Conservation (phyloP, 2,329 filamentous ascomycete species). For the Paraconiothyrium brasiliense region DNA sequence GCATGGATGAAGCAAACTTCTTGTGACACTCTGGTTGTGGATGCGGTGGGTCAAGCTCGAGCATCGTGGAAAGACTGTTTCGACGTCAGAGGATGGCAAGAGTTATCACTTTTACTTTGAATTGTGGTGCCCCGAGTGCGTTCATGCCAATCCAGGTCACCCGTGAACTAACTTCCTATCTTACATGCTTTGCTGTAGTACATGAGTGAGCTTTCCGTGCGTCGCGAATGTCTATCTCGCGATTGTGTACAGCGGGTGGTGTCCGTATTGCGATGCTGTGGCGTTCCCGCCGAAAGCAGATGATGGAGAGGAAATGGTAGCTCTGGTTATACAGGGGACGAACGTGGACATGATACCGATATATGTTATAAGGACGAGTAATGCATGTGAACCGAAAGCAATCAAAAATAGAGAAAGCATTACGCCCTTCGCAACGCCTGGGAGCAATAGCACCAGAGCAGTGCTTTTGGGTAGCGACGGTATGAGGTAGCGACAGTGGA, state of each 20-base stretch:
- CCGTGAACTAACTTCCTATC: background rate
- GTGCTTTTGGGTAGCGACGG: background rate
- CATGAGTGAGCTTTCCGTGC: background rate
- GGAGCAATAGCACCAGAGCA: too few relatives aligned
- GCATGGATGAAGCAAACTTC: background rate
- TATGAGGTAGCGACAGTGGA: background rate
- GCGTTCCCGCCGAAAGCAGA: background rate
- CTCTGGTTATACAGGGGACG: background rate
- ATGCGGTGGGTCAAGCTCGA: slow-evolving; percentile 1
- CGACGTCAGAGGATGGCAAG: background rate
- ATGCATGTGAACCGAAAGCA: background rate
- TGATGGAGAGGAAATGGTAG: background rate
- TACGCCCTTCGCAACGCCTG: background rate
- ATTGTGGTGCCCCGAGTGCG: background rate
- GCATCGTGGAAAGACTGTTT: slow-evolving; percentile 7
- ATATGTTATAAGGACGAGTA: background rate
- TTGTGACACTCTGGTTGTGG: background rate
- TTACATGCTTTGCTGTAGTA: slow-evolving; percentile 2
- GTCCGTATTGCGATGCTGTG: background rate
- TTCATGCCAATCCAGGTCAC: background rate
- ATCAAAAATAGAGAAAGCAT: background rate
- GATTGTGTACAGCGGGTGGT: background rate
- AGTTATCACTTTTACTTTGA: background rate
- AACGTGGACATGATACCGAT: slow-evolving; percentile 6
- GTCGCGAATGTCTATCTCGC: background rate